A percentile compares a stretch with the other conserved stretches of the same genome.
phyloP scores from a whole-genome alignment of 2,329 filamentous ascomycete species.

The Truncatella angustata region DNA sequence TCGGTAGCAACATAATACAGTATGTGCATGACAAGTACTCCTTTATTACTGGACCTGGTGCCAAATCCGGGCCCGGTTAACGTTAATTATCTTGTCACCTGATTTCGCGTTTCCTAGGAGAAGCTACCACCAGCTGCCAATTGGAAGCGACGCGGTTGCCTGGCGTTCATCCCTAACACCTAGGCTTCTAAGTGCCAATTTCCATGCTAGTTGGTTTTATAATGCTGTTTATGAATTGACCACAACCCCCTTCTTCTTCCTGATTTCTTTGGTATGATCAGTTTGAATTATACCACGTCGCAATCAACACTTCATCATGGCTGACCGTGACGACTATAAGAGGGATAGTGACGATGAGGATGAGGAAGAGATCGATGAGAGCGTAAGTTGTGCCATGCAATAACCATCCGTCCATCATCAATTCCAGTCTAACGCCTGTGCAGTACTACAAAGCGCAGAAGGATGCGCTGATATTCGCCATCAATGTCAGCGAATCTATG shows the following conservation, averaged over 20 bases:
- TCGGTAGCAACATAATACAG: too few relatives aligned
- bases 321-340: constrained; percentile 43
- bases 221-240: too few relatives aligned
- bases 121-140: too few relatives aligned
- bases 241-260: not conserved
- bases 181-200: not conserved
- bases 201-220: not conserved
- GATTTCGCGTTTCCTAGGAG: constrained; percentile 6
- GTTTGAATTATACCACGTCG: too few relatives aligned
- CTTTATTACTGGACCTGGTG: not conserved
- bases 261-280: too few relatives aligned
- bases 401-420: not conserved
- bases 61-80: not conserved
- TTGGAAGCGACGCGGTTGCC: constrained; percentile 6
- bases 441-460: constrained; percentile 89
- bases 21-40: too few relatives aligned
- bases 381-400: constrained; percentile 37
- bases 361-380: constrained; percentile 67
- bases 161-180: constrained; percentile 5
- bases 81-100: not conserved
- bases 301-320: too few relatives aligned
- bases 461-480: constrained; percentile 97
- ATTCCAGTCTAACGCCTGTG: not conserved
- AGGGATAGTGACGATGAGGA: constrained; percentile 60
- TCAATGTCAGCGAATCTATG: constrained; percentile 90